These are phyloP conservation scores for Phalaenopsis aphrodite DNA, from an alignment of 106 monocot species.

Conservation along the genomic window DNA sequence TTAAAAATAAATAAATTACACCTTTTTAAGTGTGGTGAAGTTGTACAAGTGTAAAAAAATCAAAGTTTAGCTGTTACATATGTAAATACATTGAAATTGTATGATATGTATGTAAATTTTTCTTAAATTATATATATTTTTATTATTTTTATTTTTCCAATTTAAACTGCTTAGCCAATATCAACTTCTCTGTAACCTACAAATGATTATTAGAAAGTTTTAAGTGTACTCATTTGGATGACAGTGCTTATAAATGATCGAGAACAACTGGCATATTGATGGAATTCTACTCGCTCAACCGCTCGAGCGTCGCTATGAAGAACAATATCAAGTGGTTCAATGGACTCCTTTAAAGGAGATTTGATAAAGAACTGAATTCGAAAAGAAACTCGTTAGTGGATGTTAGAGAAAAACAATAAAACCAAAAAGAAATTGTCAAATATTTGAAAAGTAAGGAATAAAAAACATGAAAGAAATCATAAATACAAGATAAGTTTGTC, in stretches of 20 bases:
- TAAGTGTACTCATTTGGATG: background rate
- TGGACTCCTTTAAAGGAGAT: constrained; percentile 70
- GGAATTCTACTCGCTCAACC: constrained; percentile 69
- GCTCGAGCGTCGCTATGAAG: constrained; percentile 92
- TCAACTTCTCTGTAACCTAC: constrained; percentile 49
- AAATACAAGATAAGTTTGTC: no score
- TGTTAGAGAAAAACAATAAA: background rate
- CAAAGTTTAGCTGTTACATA: no score
- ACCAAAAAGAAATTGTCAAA: background rate
- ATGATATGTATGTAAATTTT: no score
- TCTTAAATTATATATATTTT: constrained; percentile 26
- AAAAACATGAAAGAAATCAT: no score
- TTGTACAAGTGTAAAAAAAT: no score
- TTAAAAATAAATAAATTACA: no score
- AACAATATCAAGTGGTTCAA: constrained; percentile 71
- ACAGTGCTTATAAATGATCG: background rate
- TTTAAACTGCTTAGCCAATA: constrained; percentile 33
- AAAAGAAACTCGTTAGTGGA: background rate
- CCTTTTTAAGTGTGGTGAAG: no score
- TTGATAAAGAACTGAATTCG: constrained; percentile 58
- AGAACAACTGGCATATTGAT: constrained; percentile 53
- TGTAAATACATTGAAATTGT: no score
- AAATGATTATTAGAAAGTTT: background rate
- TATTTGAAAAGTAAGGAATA: background rate
- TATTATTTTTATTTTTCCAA: constrained; percentile 50